Percentiles rank a stretch among this genome's conserved stretches.
phyloP scores from a whole-genome alignment of 2,329 filamentous ascomycete species.

The Bipolaris bicolor region DNA sequence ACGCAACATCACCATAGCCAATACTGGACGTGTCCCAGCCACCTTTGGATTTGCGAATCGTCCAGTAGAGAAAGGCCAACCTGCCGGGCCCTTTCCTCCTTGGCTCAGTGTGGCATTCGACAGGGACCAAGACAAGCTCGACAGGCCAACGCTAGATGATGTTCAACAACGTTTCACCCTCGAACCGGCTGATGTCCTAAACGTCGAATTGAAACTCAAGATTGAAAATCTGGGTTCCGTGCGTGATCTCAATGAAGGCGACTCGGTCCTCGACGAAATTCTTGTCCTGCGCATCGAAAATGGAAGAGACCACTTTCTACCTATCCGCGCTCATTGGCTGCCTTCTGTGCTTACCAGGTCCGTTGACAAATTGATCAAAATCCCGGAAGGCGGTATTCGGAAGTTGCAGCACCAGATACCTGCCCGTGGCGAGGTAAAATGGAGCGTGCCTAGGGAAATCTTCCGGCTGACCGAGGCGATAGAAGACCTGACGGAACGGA shows the following conservation, averaged over 20 bases:
- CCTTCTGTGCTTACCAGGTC: conserved; percentile 83
- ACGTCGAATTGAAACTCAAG: conserved; percentile 70
- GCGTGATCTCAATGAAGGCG: conserved; percentile 72
- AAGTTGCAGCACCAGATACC: conserved; percentile 67
- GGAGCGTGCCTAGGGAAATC: conserved; percentile 85
- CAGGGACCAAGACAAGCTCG: conserved; percentile 52
- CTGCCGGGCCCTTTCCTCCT: conserved; percentile 55
- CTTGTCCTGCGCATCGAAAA: conserved; percentile 82
- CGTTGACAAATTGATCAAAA: conserved; percentile 83
- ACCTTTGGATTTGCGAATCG: conserved; percentile 80
- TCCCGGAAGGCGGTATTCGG: conserved; percentile 79
- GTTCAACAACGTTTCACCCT: conserved; percentile 65
- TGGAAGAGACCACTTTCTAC: conserved; percentile 91
- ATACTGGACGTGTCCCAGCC: conserved; percentile 83
- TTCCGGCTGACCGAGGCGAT: conserved; percentile 87
- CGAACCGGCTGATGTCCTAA: conserved; percentile 82
- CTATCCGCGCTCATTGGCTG: conserved; percentile 77
- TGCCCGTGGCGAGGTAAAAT: conserved; percentile 58
- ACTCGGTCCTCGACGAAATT: conserved; percentile 76
- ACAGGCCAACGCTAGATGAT: conserved; percentile 35
- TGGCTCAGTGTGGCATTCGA: conserved; percentile 78
- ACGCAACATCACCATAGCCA: conserved; percentile 81
- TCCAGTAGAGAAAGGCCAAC: conserved; percentile 58
- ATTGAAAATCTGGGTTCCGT: conserved; percentile 70
- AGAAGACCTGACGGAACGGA: conserved; percentile 63